Conservation (phyloP, 2,329 filamentous ascomycete species). For the Sporothrix variecibatus region DNA sequence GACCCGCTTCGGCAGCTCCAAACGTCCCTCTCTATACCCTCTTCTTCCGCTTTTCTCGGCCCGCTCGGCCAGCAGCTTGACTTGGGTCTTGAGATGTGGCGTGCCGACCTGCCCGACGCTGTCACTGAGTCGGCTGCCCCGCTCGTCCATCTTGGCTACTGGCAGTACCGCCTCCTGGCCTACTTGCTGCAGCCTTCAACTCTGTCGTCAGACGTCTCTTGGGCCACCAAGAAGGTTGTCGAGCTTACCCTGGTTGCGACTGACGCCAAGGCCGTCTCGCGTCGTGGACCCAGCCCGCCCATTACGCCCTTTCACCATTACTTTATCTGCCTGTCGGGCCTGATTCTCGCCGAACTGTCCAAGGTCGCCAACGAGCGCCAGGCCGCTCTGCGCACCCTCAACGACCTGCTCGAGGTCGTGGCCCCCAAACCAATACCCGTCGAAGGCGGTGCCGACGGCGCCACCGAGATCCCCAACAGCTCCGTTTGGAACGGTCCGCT, state of each 20-base stretch:
- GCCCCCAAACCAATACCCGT: constrained; percentile 40
- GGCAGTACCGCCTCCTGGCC: constrained; percentile 67
- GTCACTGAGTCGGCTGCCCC: constrained; percentile 55
- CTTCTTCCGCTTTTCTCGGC: constrained; percentile 40
- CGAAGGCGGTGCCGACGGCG: constrained; percentile 33
- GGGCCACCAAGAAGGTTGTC: constrained; percentile 60
- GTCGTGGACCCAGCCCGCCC: constrained; percentile 48
- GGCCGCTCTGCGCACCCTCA: constrained; percentile 56
- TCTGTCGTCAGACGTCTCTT: constrained; percentile 59
- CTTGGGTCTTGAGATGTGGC: constrained; percentile 65
- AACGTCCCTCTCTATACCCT: constrained; percentile 30
- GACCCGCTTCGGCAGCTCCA: background rate
- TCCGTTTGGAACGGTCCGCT: constrained; percentile 57
- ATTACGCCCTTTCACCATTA: constrained; percentile 68
- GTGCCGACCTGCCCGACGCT: constrained; percentile 62
- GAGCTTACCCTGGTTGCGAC: constrained; percentile 55
- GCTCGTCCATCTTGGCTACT: constrained; percentile 67
- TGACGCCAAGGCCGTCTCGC: constrained; percentile 12
- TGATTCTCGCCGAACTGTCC: constrained; percentile 59
- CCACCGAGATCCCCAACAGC: constrained; percentile 30
- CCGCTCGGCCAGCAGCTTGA: constrained; percentile 54
- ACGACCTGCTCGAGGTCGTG: constrained; percentile 57
- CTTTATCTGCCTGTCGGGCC: constrained; percentile 50
- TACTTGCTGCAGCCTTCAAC: constrained; percentile 60
- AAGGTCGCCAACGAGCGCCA: constrained; percentile 56